phyloP scores from a whole-genome alignment of 2,329 filamentous ascomycete genomes.

The Clarireedia sp. region DNA sequence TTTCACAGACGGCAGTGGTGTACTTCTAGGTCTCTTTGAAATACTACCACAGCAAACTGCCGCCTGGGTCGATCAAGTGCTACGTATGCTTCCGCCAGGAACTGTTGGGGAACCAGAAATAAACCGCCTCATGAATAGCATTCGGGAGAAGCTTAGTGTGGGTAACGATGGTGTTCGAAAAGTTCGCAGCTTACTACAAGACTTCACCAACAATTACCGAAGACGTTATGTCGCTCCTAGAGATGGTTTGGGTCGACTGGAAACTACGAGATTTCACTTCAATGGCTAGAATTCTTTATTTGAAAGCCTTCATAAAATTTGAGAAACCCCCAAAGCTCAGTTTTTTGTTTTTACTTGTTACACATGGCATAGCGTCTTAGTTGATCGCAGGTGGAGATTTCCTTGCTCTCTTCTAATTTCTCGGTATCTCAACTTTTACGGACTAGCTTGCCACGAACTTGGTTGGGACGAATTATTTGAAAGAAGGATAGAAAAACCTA shows the following conservation, averaged over 20 bases:
- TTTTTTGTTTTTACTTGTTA: constrained; percentile 2
- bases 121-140: constrained; percentile 70
- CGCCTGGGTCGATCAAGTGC: constrained; percentile 74
- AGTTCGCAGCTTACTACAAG: constrained; percentile 79
- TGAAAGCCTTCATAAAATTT: neutral
- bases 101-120: constrained; percentile 75
- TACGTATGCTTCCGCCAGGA: constrained; percentile 74
- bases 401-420: neutral
- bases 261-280: constrained; percentile 83
- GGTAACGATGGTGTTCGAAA: constrained; percentile 57
- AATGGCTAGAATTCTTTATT: constrained; percentile 19
- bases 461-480: too few relatives aligned
- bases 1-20: constrained; percentile 87
- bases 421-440: neutral
- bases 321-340: neutral
- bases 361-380: constrained; percentile 9
- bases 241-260: constrained; percentile 80
- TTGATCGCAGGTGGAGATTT: neutral
- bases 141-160: constrained; percentile 68
- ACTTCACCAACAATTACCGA: constrained; percentile 93
- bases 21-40: constrained; percentile 84
- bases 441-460: too few relatives aligned
- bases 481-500: neutral
- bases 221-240: constrained; percentile 90
- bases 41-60: constrained; percentile 73